Percentiles rank a stretch among this genome's conserved stretches.
phyloP scores from a whole-genome alignment of 768 basidiomycete genomes.

The Amanita phalloides region DNA sequence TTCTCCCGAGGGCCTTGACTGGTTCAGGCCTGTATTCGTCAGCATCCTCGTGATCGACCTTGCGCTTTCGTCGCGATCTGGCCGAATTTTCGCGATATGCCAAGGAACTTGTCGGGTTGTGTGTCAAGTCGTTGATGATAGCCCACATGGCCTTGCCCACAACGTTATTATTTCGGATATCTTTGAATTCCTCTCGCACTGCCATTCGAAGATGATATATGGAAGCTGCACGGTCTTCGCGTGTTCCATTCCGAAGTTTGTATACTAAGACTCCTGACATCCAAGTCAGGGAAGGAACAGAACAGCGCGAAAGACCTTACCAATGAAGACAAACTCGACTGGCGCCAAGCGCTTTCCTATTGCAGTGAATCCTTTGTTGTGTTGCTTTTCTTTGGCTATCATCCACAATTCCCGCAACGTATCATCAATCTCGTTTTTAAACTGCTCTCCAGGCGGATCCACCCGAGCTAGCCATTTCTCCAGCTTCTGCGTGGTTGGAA shows the following conservation, averaged over 20 bases:
- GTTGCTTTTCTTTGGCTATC: conserved; percentile 30
- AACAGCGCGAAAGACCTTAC: conserved; percentile 24
- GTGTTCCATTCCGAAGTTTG: conserved; percentile 32
- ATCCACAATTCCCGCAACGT: conserved; percentile 44
- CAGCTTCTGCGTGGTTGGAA: conserved; percentile 45
- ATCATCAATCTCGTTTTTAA: conserved; percentile 42
- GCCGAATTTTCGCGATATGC: conserved; percentile 3
- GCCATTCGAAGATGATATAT: conserved; percentile 45
- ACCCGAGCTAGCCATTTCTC: conserved; percentile 39
- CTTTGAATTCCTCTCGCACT: conserved; percentile 45
- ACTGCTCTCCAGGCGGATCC: conserved; percentile 30
- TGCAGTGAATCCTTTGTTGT: conserved; percentile 38
- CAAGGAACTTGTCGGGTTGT: conserved; percentile 22
- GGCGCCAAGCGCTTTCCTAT: conserved; percentile 58
- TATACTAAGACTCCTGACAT: conserved; percentile 55
- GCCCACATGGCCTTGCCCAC: conserved; percentile 51
- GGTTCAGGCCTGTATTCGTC: conserved; percentile 41
- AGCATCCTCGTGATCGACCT: conserved; percentile 23
- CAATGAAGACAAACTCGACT: conserved; percentile 73
- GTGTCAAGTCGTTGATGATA: conserved; percentile 31
- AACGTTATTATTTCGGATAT: conserved; percentile 51
- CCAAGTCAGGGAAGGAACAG: background rate
- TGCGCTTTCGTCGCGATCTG: conserved; percentile 22
- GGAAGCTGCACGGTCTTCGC: conserved; percentile 40
- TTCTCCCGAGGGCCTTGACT: conserved; percentile 25